Evolutionary conservation across 2,329 filamentous ascomycete species (phyloP), one percentile per base, ranked within the genome.

Genomic region (Fusarium agapanthi): DNA sequence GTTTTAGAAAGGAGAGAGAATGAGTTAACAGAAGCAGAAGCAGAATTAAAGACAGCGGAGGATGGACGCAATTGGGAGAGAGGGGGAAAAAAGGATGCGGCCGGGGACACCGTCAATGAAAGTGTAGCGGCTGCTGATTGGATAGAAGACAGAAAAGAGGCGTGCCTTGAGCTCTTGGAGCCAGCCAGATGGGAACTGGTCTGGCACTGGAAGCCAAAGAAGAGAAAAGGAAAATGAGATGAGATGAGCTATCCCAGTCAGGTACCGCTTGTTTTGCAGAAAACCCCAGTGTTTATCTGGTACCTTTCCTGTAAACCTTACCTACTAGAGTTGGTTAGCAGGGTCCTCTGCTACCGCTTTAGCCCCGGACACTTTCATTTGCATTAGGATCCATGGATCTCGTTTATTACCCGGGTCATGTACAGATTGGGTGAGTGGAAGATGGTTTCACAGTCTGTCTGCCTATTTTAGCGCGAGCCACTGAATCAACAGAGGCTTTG

Each of bases 31-130:
- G 47, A 26, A 28, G 15, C 62, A 63, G 61, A 35, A 26, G 22
- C 67, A 50, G 59, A 72, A 51, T 45, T 48, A 48, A 56, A 57
- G 40, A 48, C 24, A 20, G 40, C 20, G 54, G 40, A 13, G 28
- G 40, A 28, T 58, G 37, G 38, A 57, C 51, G 50, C 30, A 61
- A 44, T 37, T 61, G 38, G 48, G 47, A 66, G 51, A 64, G 44
- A 63, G 24, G 54, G 35, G 10, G 37, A 65, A 45, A 65, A 47
- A 65, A 65, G 32, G 47, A 67, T 63, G 51, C 59, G 62, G 67
- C 64, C 69, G 73, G 75, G 67, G 67, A 76, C 67, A 72, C 75
- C 72, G 67, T 62, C 48, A 64, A 44, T 30, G 44, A 59, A 56
- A 53, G 44, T 34, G 48, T 40, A 60, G 24, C 15, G 34, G 24